Evolutionary conservation across 2,329 filamentous ascomycete species (phyloP).

Genomic region (Talaromyces sp.): DNA sequence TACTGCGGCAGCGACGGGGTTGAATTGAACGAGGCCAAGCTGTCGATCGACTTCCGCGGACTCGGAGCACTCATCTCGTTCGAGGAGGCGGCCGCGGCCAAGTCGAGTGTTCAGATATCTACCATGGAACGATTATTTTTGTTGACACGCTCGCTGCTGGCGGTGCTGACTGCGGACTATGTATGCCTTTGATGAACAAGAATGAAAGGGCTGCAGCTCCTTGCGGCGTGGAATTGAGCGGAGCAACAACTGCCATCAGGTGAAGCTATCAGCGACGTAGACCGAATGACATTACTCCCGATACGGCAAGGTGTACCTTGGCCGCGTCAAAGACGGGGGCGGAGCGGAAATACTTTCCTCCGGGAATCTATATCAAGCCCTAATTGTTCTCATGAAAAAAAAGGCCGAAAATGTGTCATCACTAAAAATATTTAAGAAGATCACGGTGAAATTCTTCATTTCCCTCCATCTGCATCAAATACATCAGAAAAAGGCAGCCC

Average conservation of each 20-base stretch:
- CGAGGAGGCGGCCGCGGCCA: constrained; percentile 13
- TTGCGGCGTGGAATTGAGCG: neutral
- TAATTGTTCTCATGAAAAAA: no score
- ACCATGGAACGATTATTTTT: neutral
- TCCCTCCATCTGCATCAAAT: no score
- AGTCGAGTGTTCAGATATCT: constrained; percentile 4
- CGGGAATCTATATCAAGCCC: neutral
- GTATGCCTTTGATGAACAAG: neutral
- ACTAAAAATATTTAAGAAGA: no score
- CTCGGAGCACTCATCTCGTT: constrained; percentile 56
- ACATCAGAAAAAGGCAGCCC: neutral
- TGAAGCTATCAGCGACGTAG: constrained; percentile 9
- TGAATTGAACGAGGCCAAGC: constrained; percentile 52
- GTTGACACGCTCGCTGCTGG: neutral
- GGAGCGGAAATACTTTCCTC: neutral
- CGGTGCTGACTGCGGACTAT: neutral
- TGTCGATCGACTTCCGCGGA: constrained; percentile 63
- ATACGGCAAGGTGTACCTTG: constrained; percentile 9
- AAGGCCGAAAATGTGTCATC: no score
- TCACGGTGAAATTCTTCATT: no score
- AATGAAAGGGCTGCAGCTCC: neutral
- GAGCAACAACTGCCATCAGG: neutral
- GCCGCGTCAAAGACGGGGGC: neutral
- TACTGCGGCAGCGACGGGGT: constrained; percentile 49
- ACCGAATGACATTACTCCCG: constrained; percentile 9